Percentiles rank a stretch among this genome's conserved stretches.
These are phyloP conservation scores for Leccinellum luteum DNA, from an alignment of 768 basidiomycete species.

Conservation along the genomic window DNA sequence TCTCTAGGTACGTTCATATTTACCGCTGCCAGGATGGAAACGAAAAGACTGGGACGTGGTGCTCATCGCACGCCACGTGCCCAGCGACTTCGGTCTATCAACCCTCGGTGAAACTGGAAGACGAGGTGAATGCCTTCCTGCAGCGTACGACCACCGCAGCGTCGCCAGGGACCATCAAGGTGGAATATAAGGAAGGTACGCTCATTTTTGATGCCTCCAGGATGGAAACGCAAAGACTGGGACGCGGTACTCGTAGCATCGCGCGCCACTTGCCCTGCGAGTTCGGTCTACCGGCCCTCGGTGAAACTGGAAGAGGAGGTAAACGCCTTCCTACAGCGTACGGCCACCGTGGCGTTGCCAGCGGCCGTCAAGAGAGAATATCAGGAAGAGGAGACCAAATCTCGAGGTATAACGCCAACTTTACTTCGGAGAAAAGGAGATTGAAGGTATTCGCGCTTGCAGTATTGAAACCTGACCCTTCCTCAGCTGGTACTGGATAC, in stretches of 20 bases:
- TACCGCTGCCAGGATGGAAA: background rate
- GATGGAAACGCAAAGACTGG: background rate
- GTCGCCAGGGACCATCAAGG: background rate
- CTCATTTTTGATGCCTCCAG: too few species aligned
- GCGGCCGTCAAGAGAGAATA: background rate
- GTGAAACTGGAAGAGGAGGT: slow-evolving; percentile 4
- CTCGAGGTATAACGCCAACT: background rate
- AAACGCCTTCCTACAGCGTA: background rate
- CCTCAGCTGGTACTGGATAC: background rate
- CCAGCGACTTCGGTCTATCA: background rate
- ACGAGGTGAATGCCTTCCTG: slow-evolving; percentile 2
- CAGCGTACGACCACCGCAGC: too few species aligned
- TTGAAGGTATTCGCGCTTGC: background rate
- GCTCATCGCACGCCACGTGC: background rate
- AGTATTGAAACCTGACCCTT: background rate
- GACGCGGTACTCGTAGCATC: background rate
- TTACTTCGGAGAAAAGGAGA: background rate
- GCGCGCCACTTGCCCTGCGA: background rate
- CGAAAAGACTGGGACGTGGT: background rate
- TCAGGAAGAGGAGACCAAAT: background rate
- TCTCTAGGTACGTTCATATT: slow-evolving; percentile 7
- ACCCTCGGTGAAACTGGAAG: slow-evolving; percentile 2
- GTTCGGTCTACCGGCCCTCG: background rate
- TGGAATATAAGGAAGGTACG: too few species aligned
- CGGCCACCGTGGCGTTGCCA: background rate